These are phyloP conservation scores for Metschnikowia picachoensis DNA, from an alignment of 805 yeast species.

Conservation along the genomic window DNA sequence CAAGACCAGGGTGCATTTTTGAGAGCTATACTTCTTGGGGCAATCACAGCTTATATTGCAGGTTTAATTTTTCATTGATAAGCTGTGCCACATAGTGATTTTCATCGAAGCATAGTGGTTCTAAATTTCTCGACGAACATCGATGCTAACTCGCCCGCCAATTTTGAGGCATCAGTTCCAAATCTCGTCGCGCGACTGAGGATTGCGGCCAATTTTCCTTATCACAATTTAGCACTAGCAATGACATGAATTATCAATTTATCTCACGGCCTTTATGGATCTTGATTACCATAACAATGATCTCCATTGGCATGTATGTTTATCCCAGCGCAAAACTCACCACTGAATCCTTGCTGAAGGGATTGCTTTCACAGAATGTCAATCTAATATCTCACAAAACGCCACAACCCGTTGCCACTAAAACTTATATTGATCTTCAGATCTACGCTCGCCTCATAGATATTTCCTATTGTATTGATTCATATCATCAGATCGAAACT, in stretches of 20 bases:
- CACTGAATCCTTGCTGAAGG: not conserved
- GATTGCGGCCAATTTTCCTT: no score
- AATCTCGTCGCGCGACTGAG: not conserved
- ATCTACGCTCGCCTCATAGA: constrained; percentile 42
- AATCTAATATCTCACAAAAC: not conserved
- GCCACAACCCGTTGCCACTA: constrained; percentile 20
- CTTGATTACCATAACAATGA: no score
- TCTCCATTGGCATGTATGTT: no score
- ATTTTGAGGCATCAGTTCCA: not conserved
- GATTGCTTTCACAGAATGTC: not conserved
- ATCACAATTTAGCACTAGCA: no score
- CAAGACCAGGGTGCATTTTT: not conserved
- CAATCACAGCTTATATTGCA: not conserved
- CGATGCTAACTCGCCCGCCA: not conserved
- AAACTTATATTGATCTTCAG: constrained; percentile 27
- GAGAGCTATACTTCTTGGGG: constrained; percentile 1
- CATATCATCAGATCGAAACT: constrained; percentile 23
- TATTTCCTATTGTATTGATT: constrained; percentile 40
- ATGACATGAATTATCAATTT: no score
- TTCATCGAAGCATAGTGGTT: no score
- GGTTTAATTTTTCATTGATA: no score
- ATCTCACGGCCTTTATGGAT: no score
- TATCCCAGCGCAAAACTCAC: not conserved
- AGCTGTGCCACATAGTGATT: no score
- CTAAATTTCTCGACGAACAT: no score